A percentile compares a stretch with the other conserved stretches of the same genome.
These are phyloP conservation scores for Cytospora mali DNA, from an alignment of 2,329 filamentous ascomycete genomes.

Conservation along the genomic window DNA sequence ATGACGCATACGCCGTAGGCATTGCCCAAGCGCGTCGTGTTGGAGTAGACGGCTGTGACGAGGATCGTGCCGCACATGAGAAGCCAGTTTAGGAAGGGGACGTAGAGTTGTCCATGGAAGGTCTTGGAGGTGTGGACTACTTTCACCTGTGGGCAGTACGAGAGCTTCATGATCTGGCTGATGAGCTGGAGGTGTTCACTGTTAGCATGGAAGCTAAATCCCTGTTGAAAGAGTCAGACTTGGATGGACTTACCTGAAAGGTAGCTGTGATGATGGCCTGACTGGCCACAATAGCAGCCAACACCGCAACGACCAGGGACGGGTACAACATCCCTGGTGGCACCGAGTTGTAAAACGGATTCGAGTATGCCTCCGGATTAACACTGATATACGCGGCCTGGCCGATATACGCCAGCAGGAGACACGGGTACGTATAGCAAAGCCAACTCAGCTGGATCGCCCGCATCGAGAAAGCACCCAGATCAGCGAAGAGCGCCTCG, in stretches of 20 bases:
- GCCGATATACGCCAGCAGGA: constrained; percentile 65
- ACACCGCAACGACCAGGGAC: constrained; percentile 66
- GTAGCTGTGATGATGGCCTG: constrained; percentile 76
- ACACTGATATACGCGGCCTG: constrained; percentile 71
- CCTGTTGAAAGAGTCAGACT: too few species aligned
- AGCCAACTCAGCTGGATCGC: constrained; percentile 76
- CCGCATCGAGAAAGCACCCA: constrained; percentile 69
- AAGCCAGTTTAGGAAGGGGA: constrained; percentile 74
- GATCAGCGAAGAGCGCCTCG: constrained; percentile 74
- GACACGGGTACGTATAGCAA: constrained; percentile 65
- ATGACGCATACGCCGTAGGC: constrained; percentile 79
- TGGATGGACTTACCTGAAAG: constrained; percentile 53
- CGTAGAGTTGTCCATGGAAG: constrained; percentile 75
- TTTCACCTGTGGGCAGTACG: constrained; percentile 75
- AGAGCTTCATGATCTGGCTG: constrained; percentile 69
- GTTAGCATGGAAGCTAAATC: neutral
- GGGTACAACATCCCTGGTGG: constrained; percentile 69
- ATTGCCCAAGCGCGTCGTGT: constrained; percentile 68
- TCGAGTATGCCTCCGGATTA: constrained; percentile 59
- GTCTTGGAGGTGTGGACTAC: constrained; percentile 68
- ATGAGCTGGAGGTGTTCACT: constrained; percentile 39
- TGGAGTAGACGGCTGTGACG: constrained; percentile 71
- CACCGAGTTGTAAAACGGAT: constrained; percentile 72
- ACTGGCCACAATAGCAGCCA: constrained; percentile 72
- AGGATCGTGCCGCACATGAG: constrained; percentile 73